Evolutionary conservation across 2,329 filamentous ascomycete genomes (phyloP).

Genomic region (Neopestalotiopsis sp.): DNA sequence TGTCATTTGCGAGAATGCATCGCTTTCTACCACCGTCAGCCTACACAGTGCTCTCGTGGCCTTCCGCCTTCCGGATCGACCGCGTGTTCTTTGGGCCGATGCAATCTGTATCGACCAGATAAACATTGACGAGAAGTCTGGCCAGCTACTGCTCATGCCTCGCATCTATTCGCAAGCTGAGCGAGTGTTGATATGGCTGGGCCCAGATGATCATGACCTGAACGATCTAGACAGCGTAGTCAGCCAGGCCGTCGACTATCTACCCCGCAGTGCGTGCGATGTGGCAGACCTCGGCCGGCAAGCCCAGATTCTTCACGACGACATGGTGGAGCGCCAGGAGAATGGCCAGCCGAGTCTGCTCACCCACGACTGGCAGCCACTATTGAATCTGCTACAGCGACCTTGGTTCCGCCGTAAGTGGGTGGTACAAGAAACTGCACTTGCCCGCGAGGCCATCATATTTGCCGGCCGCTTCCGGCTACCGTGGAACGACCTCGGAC

Average conservation of each 20-base stretch:
- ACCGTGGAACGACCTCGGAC: constrained; percentile 1
- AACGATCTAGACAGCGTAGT: not conserved
- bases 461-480: not conserved
- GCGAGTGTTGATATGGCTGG: not conserved
- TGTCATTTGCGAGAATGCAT: not conserved
- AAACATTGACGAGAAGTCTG: not conserved
- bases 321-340: not conserved
- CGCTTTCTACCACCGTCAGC: not conserved
- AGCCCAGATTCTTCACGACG: not conserved
- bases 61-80: not conserved
- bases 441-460: constrained; percentile 18
- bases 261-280: not conserved
- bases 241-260: not conserved
- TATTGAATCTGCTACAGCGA: not conserved
- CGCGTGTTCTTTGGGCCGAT: not conserved
- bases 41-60: not conserved
- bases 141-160: constrained; percentile 1
- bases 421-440: constrained; percentile 23
- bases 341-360: not conserved
- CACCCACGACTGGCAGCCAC: not conserved
- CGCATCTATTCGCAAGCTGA: not conserved
- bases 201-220: not conserved
- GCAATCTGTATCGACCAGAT: not conserved
- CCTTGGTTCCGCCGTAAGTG: constrained; percentile 17
- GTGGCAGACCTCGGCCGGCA: not conserved